Evolutionary conservation across 306 rosid genomes (phyloP), one percentile per base, ranked within the genome.

Genomic region (Cucurbita moschata): DNA sequence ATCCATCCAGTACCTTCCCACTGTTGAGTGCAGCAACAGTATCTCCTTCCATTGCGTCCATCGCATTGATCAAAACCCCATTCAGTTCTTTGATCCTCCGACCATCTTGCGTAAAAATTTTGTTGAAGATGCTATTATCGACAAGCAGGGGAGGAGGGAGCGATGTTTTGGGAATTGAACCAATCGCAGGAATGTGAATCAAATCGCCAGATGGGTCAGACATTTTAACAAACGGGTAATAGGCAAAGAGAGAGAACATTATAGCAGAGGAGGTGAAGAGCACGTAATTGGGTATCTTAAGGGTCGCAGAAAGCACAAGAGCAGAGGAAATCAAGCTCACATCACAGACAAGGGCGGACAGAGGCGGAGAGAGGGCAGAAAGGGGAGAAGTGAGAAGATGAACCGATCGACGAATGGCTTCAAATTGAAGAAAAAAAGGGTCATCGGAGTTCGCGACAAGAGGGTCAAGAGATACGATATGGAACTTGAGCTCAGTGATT

Each of bases 11-110:
- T 37, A 81, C 75, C 62, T 79, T 61, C 39, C 85, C 86, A 26
- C 21, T 64, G 14, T 78, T 77, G 5, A 84, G 76, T 2, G 86
- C 83, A 10, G 81, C 8, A 0, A 82, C 38, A 0, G 84, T 30
- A 30, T 80, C 39, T 37, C 76, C 35, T 72, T 90, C 93, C 1
- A 88, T 53, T 3, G 66, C 79, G 16, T 79, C 82, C 55, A 83
- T 84, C 0, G 88, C 42, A 26, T 88, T 87, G 44, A 88, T 35
- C n/a, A 90, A 60, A 57, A 88, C 58, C 77, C 91, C 94, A 11
- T 75, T 12, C 4, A 75, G 12, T 13, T 75, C 78, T 1, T 35
- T 4, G 42, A 90, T 65, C 4, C 85, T 77, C 38, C 54, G 63
- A 60, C 82, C 62, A 39, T 82, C 90, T 51, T 72, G 79, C 8